These are phyloP conservation scores for Madurella fahalii DNA, from an alignment of 2,329 filamentous ascomycete genomes.

Conservation along the genomic window DNA sequence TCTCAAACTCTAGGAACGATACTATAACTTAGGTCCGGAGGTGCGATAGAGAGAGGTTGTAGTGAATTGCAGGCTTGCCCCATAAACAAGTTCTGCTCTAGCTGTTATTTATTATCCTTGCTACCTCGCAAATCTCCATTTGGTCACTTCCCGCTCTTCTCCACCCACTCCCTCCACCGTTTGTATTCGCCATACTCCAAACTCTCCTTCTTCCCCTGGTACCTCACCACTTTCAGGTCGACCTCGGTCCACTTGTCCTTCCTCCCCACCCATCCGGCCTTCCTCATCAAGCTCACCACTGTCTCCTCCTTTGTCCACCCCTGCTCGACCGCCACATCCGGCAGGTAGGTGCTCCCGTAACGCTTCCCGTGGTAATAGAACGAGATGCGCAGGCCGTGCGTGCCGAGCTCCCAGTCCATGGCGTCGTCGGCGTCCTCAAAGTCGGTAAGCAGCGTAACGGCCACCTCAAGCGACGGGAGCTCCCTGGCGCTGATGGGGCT, in stretches of 20 bases:
- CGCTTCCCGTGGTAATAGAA: constrained; percentile 71
- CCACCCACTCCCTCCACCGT: constrained; percentile 73
- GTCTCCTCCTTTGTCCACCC: constrained; percentile 95
- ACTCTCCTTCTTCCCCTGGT: constrained; percentile 77
- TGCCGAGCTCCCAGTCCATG: constrained; percentile 82
- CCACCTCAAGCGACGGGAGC: constrained; percentile 56
- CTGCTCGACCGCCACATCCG: constrained; percentile 86
- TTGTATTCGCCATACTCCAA: constrained; percentile 70
- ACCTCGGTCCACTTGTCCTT: constrained; percentile 75
- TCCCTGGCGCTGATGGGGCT: constrained; percentile 50
- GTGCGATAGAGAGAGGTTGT: too few species aligned
- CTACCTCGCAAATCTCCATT: too few species aligned
- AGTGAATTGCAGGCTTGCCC: too few species aligned
- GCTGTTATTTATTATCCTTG: too few species aligned
- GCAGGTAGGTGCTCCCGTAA: constrained; percentile 85
- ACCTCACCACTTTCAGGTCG: constrained; percentile 73
- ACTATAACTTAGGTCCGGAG: too few species aligned
- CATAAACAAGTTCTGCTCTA: too few species aligned
- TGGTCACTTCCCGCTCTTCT: constrained; percentile 27
- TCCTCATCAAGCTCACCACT: constrained; percentile 82
- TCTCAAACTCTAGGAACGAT: too few species aligned
- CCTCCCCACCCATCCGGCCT: constrained; percentile 88
- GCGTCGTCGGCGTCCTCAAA: constrained; percentile 72
- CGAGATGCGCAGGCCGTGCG: constrained; percentile 80
- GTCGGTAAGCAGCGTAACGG: constrained; percentile 78